phyloP scores from a whole-genome alignment of 805 yeast species.

The Nakazawaea wickerhamii region DNA sequence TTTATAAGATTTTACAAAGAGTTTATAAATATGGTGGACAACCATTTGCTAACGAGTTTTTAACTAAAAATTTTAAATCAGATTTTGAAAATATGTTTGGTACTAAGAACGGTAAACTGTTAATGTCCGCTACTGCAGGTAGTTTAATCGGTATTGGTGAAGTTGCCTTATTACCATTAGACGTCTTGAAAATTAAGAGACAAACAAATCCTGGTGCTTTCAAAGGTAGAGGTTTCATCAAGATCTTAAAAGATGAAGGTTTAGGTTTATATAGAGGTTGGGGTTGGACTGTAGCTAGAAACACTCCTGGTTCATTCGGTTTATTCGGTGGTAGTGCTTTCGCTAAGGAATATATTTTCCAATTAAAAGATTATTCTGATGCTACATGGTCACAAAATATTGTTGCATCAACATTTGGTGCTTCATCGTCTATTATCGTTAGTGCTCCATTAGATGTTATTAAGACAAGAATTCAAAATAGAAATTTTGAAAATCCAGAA shows the following conservation, averaged over 20 bases:
- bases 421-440: constrained; percentile 92
- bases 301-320: constrained; percentile 98
- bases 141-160: constrained; percentile 97
- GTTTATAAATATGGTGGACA: constrained; percentile 99
- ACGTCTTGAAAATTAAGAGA: constrained; percentile 95
- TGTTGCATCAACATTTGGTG: constrained; percentile 91
- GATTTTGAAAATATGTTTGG: constrained; percentile 78
- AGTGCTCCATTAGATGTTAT: constrained; percentile 97
- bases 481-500: constrained; percentile 92
- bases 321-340: constrained; percentile 98
- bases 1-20: constrained; percentile 92
- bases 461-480: constrained; percentile 97
- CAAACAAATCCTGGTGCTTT: constrained; percentile 99
- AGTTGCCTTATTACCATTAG: constrained; percentile 90
- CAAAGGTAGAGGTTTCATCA: constrained; percentile 93
- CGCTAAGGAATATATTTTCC: constrained; percentile 93
- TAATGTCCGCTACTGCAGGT: constrained; percentile 96
- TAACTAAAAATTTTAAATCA: constrained; percentile 66
- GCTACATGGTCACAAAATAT: constrained; percentile 97
- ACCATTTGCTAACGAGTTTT: constrained; percentile 94
- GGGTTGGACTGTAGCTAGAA: constrained; percentile 99
- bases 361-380: constrained; percentile 75
- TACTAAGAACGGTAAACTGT: constrained; percentile 93
- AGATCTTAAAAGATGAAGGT: constrained; percentile 86
- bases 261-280: constrained; percentile 93